Conservation (phyloP, 2,329 filamentous ascomycete genomes). For the Elsinoe perseae region DNA sequence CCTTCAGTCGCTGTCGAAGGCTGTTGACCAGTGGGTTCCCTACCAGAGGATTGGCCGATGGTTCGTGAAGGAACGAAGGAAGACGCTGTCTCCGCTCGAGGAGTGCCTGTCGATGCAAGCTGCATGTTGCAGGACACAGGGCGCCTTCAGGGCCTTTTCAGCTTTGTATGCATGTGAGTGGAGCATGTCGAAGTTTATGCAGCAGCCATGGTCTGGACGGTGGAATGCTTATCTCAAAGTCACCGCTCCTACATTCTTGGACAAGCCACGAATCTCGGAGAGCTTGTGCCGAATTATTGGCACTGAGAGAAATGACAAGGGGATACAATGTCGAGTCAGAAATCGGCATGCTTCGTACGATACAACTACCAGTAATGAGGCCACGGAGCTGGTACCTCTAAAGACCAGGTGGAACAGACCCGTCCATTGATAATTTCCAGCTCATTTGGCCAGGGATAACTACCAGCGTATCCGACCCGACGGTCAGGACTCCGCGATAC, state of each 20-base stretch:
- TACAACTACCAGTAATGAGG: not conserved
- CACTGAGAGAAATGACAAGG: no score
- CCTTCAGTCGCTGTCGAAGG: not conserved
- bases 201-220: constrained; percentile 10
- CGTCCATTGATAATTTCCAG: no score
- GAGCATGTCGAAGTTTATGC: not conserved
- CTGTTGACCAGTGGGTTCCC: not conserved
- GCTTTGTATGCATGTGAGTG: constrained; percentile 10
- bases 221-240: constrained; percentile 7
- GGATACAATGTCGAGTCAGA: constrained; percentile 4
- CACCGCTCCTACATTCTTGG: not conserved
- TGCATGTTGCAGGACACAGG: constrained; percentile 13
- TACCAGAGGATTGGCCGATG: not conserved
- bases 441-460: no score
- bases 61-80: constrained; percentile 7
- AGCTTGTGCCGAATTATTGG: constrained; percentile 12
- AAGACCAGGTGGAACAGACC: no score
- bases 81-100: not conserved
- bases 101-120: not conserved
- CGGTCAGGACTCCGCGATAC: not conserved
- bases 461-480: no score
- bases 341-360: not conserved
- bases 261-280: constrained; percentile 6
- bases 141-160: constrained; percentile 1
- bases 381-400: no score